Conservation (phyloP, 2,329 filamentous ascomycete species). For the Chaetomium olivaceum region DNA sequence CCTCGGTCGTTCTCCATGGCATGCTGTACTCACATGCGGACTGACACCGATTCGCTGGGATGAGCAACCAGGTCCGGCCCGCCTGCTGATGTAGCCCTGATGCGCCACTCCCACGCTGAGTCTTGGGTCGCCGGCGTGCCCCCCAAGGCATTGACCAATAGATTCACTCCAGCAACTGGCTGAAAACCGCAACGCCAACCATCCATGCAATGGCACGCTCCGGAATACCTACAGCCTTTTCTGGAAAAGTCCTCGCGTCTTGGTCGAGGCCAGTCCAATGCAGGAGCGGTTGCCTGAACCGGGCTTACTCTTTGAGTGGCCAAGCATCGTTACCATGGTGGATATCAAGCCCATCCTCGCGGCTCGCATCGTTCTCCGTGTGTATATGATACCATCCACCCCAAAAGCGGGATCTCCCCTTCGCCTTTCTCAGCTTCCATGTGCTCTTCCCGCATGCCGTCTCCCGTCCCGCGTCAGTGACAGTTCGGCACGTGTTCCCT, state of each 20-base stretch:
- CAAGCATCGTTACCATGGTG: neutral
- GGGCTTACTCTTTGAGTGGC: slow-evolving; percentile 7
- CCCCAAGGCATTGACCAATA: slow-evolving; percentile 29
- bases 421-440: neutral
- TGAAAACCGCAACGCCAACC: slow-evolving; percentile 8
- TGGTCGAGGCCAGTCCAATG: slow-evolving; percentile 21
- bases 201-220: slow-evolving; percentile 7
- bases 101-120: slow-evolving; percentile 7
- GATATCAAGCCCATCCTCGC: neutral
- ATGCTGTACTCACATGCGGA: slow-evolving; percentile 1
- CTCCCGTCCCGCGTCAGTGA: neutral
- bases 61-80: slow-evolving; percentile 19
- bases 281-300: neutral
- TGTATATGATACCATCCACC: neutral
- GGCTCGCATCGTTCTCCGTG: neutral
- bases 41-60: slow-evolving; percentile 25
- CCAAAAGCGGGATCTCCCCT: neutral
- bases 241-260: slow-evolving; percentile 10
- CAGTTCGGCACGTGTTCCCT: neutral
- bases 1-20: slow-evolving; percentile 12
- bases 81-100: slow-evolving; percentile 1
- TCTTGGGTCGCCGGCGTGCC: slow-evolving; percentile 19
- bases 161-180: slow-evolving; percentile 13
- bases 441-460: slow-evolving; percentile 5
- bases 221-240: slow-evolving; percentile 13